Percentiles rank a stretch among this genome's conserved stretches.
These are phyloP conservation scores for Eucalyptus cloeziana DNA, from an alignment of 345 rosid species.

Conservation along the genomic window DNA sequence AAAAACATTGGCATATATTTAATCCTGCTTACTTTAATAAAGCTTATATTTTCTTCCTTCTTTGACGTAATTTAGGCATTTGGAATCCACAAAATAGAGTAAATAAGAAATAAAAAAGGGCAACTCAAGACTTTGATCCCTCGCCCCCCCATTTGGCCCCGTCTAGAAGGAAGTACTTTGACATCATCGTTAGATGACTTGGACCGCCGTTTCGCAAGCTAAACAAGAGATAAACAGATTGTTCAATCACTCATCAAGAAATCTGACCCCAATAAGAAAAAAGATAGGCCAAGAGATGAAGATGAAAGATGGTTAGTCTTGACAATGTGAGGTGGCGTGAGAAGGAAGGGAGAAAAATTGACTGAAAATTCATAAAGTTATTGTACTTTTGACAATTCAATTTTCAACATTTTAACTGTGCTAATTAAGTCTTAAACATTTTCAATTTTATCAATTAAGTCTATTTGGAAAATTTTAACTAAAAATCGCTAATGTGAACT, in stretches of 20 bases:
- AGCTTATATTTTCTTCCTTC: no score
- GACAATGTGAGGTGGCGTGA: neutral
- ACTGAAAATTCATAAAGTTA: no score
- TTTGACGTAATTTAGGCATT: no score
- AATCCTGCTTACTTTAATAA: no score
- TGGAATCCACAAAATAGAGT: no score
- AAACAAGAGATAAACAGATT: neutral
- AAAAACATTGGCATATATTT: no score
- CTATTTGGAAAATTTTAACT: no score
- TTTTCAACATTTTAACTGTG: no score
- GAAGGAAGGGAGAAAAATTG: neutral
- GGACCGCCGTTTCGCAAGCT: neutral
- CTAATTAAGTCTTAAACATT: rapidly evolving
- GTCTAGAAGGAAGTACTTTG: neutral
- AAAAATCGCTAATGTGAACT: rapidly evolving
- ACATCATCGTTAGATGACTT: neutral
- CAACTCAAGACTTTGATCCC: neutral
- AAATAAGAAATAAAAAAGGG: no score
- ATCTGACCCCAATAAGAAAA: neutral
- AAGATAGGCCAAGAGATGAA: neutral
- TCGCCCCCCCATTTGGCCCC: neutral
- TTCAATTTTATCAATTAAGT: no score
- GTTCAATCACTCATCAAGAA: neutral
- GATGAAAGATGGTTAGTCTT: neutral
- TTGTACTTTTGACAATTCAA: no score